A percentile compares a stretch with the other conserved stretches of the same genome.
These are phyloP conservation scores for Penicillium hordei DNA, from an alignment of 2,329 filamentous ascomycete genomes.

Conservation along the genomic window DNA sequence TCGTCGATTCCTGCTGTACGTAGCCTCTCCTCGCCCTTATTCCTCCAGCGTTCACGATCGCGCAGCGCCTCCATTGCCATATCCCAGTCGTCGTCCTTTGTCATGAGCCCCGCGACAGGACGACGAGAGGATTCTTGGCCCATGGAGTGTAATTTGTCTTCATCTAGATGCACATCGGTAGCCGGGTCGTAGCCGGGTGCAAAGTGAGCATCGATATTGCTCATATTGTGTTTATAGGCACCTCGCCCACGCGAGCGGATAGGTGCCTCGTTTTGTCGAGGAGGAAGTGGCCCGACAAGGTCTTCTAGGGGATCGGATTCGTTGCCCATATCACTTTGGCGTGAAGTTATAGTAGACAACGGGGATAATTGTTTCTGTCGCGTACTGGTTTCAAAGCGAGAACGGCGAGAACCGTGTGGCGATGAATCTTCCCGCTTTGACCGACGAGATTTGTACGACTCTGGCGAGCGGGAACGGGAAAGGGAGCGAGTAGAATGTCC, in stretches of 20 bases:
- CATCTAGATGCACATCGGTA: constrained; percentile 41
- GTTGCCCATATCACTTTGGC: constrained; percentile 18
- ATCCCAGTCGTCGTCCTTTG: constrained; percentile 69
- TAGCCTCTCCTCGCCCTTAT: constrained; percentile 72
- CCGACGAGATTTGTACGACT: constrained; percentile 1
- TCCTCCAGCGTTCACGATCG: constrained; percentile 76
- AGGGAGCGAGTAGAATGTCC: constrained; percentile 14
- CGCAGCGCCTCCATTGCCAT: constrained; percentile 73
- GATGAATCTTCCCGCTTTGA: constrained; percentile 5
- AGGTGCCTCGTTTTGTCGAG: constrained; percentile 46
- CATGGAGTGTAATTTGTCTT: constrained; percentile 56
- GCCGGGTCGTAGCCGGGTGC: constrained; percentile 62
- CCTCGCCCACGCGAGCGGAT: constrained; percentile 69
- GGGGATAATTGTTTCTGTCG: constrained; percentile 2
- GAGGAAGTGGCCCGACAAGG: constrained; percentile 70
- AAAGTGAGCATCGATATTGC: constrained; percentile 79
- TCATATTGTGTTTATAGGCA: constrained; percentile 55
- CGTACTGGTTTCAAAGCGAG: constrained; percentile 1
- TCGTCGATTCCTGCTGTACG: constrained; percentile 76
- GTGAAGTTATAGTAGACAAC: background rate
- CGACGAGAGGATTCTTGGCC: constrained; percentile 52
- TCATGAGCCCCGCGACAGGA: constrained; percentile 44
- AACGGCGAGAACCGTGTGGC: constrained; percentile 4
- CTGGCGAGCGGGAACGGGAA: constrained; percentile 10
- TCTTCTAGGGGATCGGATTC: constrained; percentile 72